Evolutionary conservation across 306 rosid genomes (phyloP).

Genomic region (Sphenostylis stenocarpa): DNA sequence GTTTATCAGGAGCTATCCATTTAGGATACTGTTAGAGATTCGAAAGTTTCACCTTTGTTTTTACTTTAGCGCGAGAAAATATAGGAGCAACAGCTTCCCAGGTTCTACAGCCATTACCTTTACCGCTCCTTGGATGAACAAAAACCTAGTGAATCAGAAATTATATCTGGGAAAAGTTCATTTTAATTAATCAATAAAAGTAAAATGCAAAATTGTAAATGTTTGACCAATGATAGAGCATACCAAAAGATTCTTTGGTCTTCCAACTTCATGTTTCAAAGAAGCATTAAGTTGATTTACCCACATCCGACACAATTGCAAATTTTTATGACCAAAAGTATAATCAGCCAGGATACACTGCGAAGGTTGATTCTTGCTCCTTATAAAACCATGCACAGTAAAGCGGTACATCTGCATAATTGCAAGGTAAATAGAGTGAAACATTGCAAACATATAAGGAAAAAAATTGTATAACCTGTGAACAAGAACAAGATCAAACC

Average conservation of each 20-base stretch:
- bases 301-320: constrained; percentile 72
- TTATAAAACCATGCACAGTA: constrained; percentile 62
- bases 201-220: constrained; percentile 21
- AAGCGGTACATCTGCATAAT: constrained; percentile 66
- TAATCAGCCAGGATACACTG: constrained; percentile 54
- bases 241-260: constrained; percentile 90
- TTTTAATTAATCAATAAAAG: constrained; percentile 41
- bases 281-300: constrained; percentile 56
- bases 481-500: constrained; percentile 55
- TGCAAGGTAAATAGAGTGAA: constrained; percentile 27
- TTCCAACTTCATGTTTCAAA: constrained; percentile 54
- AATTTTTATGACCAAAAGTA: constrained; percentile 70
- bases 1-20: neutral
- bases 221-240: constrained; percentile 39
- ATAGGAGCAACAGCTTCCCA: constrained; percentile 90
- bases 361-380: constrained; percentile 62
- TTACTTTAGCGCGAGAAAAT: constrained; percentile 75
- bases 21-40: constrained; percentile 16
- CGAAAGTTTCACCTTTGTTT: constrained; percentile 62
- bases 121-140: constrained; percentile 95
- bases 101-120: constrained; percentile 67
- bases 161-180: constrained; percentile 49
- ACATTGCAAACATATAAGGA: constrained; percentile 11
- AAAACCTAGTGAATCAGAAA: constrained; percentile 79
- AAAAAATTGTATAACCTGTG: constrained; percentile 19